Conservation (phyloP, 352 stramenopile species). For the Pythium biforme region DNA sequence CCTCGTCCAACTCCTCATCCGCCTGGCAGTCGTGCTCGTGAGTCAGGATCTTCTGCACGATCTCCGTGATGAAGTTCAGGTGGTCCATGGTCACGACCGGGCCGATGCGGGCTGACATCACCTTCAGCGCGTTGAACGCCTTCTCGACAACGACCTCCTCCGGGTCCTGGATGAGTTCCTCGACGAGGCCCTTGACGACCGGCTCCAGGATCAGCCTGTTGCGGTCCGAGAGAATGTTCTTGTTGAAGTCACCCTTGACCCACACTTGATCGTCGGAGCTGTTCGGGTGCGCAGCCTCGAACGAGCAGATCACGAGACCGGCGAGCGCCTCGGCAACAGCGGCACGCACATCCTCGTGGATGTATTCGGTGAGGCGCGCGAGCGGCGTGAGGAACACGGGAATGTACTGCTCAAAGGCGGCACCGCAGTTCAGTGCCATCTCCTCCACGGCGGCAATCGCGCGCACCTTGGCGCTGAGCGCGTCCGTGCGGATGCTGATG, state of each 20-base stretch:
- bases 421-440: slow-evolving; percentile 78
- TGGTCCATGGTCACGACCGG: slow-evolving; percentile 90
- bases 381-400: slow-evolving; percentile 79
- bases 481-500: slow-evolving; percentile 87
- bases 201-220: slow-evolving; percentile 73
- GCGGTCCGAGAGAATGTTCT: slow-evolving; percentile 73
- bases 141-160: slow-evolving; percentile 93
- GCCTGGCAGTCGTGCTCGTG: slow-evolving; percentile 92
- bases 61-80: slow-evolving; percentile 84
- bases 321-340: slow-evolving; percentile 77
- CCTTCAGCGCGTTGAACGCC: slow-evolving; percentile 94
- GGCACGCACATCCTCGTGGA: slow-evolving; percentile 84
- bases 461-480: slow-evolving; percentile 83
- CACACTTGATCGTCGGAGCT: slow-evolving; percentile 82
- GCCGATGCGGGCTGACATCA: slow-evolving; percentile 93
- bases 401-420: slow-evolving; percentile 81
- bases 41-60: slow-evolving; percentile 84
- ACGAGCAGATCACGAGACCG: slow-evolving; percentile 83
- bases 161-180: slow-evolving; percentile 78
- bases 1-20: slow-evolving; percentile 75
- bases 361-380: slow-evolving; percentile 81
- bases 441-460: slow-evolving; percentile 81
- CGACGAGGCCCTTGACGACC: slow-evolving; percentile 75
- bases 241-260: slow-evolving; percentile 83
- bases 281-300: slow-evolving; percentile 70